Evolutionary conservation across 2,329 filamentous ascomycete genomes (phyloP).

Genomic region (Nigrospora oryzae): DNA sequence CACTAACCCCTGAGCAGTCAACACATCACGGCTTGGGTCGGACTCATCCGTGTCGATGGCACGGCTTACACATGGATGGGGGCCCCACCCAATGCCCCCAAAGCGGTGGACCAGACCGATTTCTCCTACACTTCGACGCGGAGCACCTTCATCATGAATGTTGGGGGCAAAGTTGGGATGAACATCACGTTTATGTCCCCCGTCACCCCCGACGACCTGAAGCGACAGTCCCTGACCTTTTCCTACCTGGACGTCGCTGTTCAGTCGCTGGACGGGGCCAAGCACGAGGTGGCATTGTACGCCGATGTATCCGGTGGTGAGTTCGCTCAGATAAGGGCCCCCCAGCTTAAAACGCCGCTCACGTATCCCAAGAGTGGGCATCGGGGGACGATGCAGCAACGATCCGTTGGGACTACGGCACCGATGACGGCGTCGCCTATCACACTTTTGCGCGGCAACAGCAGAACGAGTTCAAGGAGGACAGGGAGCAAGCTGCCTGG

Average conservation of each 20-base stretch:
- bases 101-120: slow-evolving; percentile 49
- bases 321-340: slow-evolving; percentile 9
- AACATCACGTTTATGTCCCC: slow-evolving; percentile 65
- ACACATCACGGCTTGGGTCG: slow-evolving; percentile 55
- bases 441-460: slow-evolving; percentile 53
- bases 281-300: slow-evolving; percentile 63
- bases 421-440: slow-evolving; percentile 44
- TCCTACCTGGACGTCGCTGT: slow-evolving; percentile 62
- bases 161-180: slow-evolving; percentile 52
- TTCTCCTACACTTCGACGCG: slow-evolving; percentile 66
- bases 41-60: slow-evolving; percentile 61
- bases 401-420: slow-evolving; percentile 55
- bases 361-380: slow-evolving; percentile 52
- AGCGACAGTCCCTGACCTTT: slow-evolving; percentile 60
- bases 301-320: slow-evolving; percentile 62
- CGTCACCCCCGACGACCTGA: slow-evolving; percentile 56
- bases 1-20: slow-evolving; percentile 28
- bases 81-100: slow-evolving; percentile 32
- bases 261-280: slow-evolving; percentile 49
- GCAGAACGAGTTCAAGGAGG: slow-evolving; percentile 61
- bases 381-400: slow-evolving; percentile 49
- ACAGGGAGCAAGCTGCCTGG: slow-evolving; percentile 68
- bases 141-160: slow-evolving; percentile 61
- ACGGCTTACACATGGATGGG: slow-evolving; percentile 61
- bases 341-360: slow-evolving; percentile 1